phyloP scores from a whole-genome alignment of 768 basidiomycete species.

The Phallus indusiatus region DNA sequence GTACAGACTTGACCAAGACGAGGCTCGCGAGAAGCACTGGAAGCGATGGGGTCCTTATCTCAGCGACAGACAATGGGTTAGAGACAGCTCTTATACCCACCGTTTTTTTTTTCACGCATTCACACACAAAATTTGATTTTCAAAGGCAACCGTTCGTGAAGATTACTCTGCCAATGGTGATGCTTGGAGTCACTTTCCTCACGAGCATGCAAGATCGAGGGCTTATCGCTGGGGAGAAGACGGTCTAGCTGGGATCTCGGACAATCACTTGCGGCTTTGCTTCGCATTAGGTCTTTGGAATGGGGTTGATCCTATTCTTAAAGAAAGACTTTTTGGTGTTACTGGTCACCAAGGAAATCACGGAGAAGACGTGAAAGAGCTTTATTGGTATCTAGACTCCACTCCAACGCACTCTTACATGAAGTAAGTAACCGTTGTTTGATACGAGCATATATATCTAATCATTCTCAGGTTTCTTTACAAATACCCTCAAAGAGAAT shows the following conservation, averaged over 20 bases:
- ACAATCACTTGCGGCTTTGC: constrained; percentile 93
- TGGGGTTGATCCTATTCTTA: constrained; percentile 85
- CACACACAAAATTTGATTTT: constrained; percentile 11
- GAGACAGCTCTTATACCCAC: constrained; percentile 17
- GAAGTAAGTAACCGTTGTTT: constrained; percentile 40
- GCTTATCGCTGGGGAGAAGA: constrained; percentile 99
- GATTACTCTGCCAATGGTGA: constrained; percentile 97
- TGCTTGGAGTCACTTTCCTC: constrained; percentile 93
- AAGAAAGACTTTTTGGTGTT: constrained; percentile 93
- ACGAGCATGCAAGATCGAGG: constrained; percentile 85
- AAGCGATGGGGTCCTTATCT: constrained; percentile 99
- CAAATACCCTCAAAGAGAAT: constrained; percentile 92
- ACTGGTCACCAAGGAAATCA: constrained; percentile 98
- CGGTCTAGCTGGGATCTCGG: constrained; percentile 93
- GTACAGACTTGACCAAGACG: constrained; percentile 78
- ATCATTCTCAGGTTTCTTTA: constrained; percentile 53
- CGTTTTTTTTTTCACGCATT: constrained; percentile 6
- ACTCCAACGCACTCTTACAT: constrained; percentile 99
- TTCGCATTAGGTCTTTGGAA: constrained; percentile 93
- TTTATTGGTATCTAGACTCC: constrained; percentile 97
- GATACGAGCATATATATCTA: not conserved
- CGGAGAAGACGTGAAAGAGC: constrained; percentile 97
- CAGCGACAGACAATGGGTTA: constrained; percentile 96
- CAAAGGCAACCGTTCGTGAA: constrained; percentile 97
- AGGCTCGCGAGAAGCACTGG: constrained; percentile 79